These are phyloP conservation scores for Amanita subjunquillea DNA, from an alignment of 768 basidiomycete species.

Conservation along the genomic window DNA sequence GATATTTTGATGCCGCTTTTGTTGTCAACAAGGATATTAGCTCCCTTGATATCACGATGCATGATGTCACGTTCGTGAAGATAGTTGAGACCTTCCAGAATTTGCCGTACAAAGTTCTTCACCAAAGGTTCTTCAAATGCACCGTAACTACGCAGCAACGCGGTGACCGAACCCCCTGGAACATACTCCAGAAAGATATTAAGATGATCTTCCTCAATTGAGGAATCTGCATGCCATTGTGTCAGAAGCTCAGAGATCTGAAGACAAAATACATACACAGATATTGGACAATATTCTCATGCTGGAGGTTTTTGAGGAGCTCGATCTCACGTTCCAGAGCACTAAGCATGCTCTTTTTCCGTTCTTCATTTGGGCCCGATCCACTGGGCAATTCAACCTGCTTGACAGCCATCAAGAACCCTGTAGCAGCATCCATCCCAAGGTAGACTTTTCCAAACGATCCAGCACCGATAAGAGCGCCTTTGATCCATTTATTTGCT, in stretches of 20 bases:
- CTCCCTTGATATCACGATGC: constrained; percentile 98
- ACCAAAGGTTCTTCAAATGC: constrained; percentile 91
- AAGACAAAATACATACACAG: constrained; percentile 52
- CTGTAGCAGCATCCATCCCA: constrained; percentile 87
- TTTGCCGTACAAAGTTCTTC: constrained; percentile 88
- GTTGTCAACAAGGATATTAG: constrained; percentile 96
- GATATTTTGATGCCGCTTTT: constrained; percentile 97
- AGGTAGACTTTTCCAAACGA: constrained; percentile 95
- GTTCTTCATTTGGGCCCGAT: constrained; percentile 78
- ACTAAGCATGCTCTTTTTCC: constrained; percentile 88
- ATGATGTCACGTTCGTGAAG: constrained; percentile 92
- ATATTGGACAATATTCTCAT: constrained; percentile 97
- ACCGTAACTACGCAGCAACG: constrained; percentile 81
- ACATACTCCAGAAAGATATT: constrained; percentile 98
- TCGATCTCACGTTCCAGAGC: constrained; percentile 92
- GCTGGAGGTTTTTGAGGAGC: constrained; percentile 83
- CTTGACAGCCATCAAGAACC: constrained; percentile 94
- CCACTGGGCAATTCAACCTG: constrained; percentile 89
- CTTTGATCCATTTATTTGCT: constrained; percentile 96
- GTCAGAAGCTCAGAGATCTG: neutral
- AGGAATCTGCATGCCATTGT: constrained; percentile 60
- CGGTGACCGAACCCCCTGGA: constrained; percentile 89
- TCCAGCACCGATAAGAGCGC: constrained; percentile 88
- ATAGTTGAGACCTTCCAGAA: constrained; percentile 80
- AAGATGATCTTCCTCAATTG: constrained; percentile 79